Evolutionary conservation across 495 filamentous ascomycete species (phyloP).

Genomic region (Neurospora sp.): DNA sequence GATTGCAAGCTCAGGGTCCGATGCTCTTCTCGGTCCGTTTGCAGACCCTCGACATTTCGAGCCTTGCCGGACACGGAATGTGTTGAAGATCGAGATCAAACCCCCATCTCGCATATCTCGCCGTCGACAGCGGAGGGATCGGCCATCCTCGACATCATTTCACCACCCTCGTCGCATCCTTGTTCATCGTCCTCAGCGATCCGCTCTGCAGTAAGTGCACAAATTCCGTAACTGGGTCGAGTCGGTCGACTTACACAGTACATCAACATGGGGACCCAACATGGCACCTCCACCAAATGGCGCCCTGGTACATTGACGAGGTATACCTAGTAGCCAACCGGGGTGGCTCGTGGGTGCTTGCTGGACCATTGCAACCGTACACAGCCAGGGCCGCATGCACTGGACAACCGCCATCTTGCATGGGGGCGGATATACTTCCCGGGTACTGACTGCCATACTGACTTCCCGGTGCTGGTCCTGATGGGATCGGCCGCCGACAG

Average conservation of each 20-base stretch:
- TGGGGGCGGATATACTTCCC: background rate
- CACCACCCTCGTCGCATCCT: background rate
- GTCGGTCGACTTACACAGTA: background rate
- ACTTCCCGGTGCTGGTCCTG: background rate
- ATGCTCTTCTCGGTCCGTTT: background rate
- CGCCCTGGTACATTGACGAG: background rate
- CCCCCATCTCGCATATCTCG: background rate
- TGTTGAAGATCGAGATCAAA: background rate
- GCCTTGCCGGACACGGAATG: background rate
- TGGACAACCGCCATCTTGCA: background rate
- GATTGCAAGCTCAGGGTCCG: background rate
- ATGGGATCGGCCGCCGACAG: background rate
- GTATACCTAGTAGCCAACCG: background rate
- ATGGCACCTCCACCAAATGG: background rate
- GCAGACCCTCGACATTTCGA: background rate
- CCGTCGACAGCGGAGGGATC: background rate
- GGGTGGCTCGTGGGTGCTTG: background rate
- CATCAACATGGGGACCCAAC: background rate
- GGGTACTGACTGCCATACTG: background rate
- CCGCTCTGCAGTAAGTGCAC: background rate
- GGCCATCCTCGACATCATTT: background rate
- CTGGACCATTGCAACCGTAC: background rate
- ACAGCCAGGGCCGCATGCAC: background rate
- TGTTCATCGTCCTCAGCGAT: background rate
- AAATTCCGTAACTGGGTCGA: background rate